Conservation (phyloP, 2,329 filamentous ascomycete genomes). For the Clarireedia homoeocarpa region DNA sequence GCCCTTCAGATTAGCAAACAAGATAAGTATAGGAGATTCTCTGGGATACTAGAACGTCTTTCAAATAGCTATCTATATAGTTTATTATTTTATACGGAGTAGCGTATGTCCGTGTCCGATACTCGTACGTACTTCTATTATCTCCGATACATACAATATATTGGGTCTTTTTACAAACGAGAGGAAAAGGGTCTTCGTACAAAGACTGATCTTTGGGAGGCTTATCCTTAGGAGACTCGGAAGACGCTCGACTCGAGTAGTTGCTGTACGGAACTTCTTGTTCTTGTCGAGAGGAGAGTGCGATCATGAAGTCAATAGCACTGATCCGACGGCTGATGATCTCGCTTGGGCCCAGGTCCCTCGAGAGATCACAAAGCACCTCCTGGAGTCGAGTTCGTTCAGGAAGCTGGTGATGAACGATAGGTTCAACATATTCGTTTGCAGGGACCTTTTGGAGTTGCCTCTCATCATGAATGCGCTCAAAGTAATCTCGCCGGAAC, state of each 20-base stretch:
- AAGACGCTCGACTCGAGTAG: not conserved
- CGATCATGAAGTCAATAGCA: not conserved
- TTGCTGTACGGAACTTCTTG: not conserved
- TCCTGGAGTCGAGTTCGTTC: too few relatives aligned
- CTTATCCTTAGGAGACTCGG: not conserved
- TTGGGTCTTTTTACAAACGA: slow-evolving; percentile 3
- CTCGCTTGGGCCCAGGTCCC: not conserved
- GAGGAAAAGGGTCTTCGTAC: not conserved
- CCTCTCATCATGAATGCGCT: not conserved
- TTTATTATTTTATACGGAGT: too few relatives aligned
- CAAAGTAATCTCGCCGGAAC: not conserved
- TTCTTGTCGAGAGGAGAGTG: not conserved
- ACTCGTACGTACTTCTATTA: not conserved
- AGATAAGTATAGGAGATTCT: too few relatives aligned
- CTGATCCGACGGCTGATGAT: not conserved
- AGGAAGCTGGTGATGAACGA: too few relatives aligned
- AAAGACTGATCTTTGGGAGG: not conserved
- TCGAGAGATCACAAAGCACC: too few relatives aligned
- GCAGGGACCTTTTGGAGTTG: too few relatives aligned
- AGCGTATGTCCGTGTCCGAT: not conserved
- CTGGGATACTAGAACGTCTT: too few relatives aligned
- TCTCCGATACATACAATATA: not conserved
- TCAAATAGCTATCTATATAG: too few relatives aligned
- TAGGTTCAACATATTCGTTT: too few relatives aligned
- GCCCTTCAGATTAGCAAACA: too few relatives aligned